Base-by-base conservation (phyloP, 345 rosid species). In the Populus pruinosa region DNA sequence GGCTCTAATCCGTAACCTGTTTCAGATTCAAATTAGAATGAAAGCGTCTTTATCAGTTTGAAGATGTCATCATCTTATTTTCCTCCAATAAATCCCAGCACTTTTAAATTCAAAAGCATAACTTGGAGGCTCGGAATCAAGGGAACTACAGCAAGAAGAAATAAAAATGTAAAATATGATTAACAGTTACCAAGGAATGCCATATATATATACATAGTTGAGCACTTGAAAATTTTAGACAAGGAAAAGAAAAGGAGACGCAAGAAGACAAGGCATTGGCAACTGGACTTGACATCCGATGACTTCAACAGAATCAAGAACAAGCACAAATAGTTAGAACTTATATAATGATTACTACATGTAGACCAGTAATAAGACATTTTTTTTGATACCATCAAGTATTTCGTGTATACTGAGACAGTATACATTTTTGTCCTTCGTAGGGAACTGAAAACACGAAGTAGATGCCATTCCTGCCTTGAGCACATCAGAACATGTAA, bases 71-170 rank as follows among this genome's bases (percentile, higher is more conserved):
- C 5, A 59, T 70, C 11, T 44, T 29, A 70, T 33, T 29, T 49
- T 20, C 33, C 31, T 69, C 44, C 61, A 69, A 39, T 25, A 27
- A n/a, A 55, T 55, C 56, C 59, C 29, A 10, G 38, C 1, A 1
- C 41, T 69, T 47, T 27, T 59, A 59, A 59, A 59, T 69, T 64
- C 78, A 67, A 41, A 69, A 61, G 44, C 73, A 17, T 5, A 27
- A 41, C 23, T 20, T 53, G 59, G 59, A 53, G 59, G 59, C 23
- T 53, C 9, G 59, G n/a, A 53, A 53, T 53, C 8, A 53, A 18
- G n/a, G 23, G 2, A 53, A 53, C 59, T 53, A 7, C 59, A 53
- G 59, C 0, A 53, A 20, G 1, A 53, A 2, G 23, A 6, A 53
- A 18, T 7, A 33, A 53, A 6, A 53, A 53, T 20, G 59, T 53